Evolutionary conservation across 345 rosid genomes (phyloP).

Genomic region (Melaleuca alternifolia): DNA sequence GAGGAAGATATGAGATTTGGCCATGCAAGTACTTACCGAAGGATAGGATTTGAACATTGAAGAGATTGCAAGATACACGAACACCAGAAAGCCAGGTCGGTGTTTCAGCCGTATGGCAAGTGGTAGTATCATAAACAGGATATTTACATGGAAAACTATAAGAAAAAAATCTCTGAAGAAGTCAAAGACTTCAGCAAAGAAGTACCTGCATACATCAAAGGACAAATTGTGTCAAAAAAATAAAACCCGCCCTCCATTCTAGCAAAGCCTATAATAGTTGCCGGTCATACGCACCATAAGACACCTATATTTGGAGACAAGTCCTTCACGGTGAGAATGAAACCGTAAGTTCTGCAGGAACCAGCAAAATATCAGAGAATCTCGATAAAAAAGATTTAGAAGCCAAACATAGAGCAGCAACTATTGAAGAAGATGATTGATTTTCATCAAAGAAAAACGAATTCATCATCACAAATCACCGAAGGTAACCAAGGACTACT

Average conservation of each 20-base stretch:
- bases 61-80: slow-evolving; percentile 66
- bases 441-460: not conserved
- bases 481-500: not conserved
- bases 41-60: slow-evolving; percentile 92
- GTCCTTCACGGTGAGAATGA: slow-evolving; percentile 90
- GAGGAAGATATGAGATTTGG: not conserved
- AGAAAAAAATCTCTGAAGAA: slow-evolving; percentile 84
- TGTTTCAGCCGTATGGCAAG: slow-evolving; percentile 79
- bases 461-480: not conserved
- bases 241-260: not conserved
- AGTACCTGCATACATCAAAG: slow-evolving; percentile 54
- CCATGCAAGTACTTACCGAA: slow-evolving; percentile 47
- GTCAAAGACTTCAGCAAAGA: slow-evolving; percentile 93
- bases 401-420: not conserved
- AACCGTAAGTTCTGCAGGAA: slow-evolving; percentile 76
- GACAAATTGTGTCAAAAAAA: not conserved
- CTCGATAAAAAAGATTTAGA: not conserved
- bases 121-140: slow-evolving; percentile 73
- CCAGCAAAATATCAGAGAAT: slow-evolving; percentile 3
- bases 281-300: slow-evolving; percentile 47
- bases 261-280: not conserved
- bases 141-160: slow-evolving; percentile 79
- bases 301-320: slow-evolving; percentile 91
- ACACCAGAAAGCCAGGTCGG: slow-evolving; percentile 89
- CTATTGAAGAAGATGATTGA: too few relatives aligned